Evolutionary conservation across 164 flowering plant genomes (phyloP), one percentile per base, ranked within the genome.

Genomic region (Vitis amurensis): DNA sequence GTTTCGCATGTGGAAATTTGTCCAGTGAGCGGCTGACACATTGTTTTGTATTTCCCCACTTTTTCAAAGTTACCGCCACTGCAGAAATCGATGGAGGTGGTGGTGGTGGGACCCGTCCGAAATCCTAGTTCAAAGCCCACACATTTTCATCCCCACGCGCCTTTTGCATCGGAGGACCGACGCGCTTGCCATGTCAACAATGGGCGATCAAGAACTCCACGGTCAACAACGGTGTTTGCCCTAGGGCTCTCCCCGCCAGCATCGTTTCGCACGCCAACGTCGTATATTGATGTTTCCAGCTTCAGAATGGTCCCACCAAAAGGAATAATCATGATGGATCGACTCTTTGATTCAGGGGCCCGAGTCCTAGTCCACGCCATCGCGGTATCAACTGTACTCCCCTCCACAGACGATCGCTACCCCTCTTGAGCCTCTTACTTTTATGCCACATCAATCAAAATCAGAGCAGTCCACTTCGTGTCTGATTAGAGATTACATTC

Each of bases 1-100:
- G 23, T 16, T 47, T 17, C 37, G 27, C 47, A 52, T 17, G n/a
- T 19, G 65, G 50, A 4, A 62, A 62, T 16, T 8, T 62, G 65
- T 62, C 65, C 27, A 50, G 9, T n/a, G 10, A 44, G 52, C 64
- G 44, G 44, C 50, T 61, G 64, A 61, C 64, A 61, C 8, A 7
- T 49, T 31, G 15, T 13, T 67, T 62, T 50, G 11, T 16, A 5
- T 51, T 47, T 48, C 14, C 14, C 19, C 17, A 16, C 66, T 72
- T 68, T 73, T 62, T 63, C 71, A 73, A 73, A 68, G 68, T 68
- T 62, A 63, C 68, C 71, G 71, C 64, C 58, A 29, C 15, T 2
- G n/a, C 67, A 19, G 9, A 2, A 56, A 62, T 55, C 71, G 57
- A 67, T 13, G 47, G 0, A 48, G 8, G 19, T 56, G 49, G 70